Evolutionary conservation across 495 filamentous ascomycete genomes (phyloP).

Genomic region (Xylaria bambusicola): DNA sequence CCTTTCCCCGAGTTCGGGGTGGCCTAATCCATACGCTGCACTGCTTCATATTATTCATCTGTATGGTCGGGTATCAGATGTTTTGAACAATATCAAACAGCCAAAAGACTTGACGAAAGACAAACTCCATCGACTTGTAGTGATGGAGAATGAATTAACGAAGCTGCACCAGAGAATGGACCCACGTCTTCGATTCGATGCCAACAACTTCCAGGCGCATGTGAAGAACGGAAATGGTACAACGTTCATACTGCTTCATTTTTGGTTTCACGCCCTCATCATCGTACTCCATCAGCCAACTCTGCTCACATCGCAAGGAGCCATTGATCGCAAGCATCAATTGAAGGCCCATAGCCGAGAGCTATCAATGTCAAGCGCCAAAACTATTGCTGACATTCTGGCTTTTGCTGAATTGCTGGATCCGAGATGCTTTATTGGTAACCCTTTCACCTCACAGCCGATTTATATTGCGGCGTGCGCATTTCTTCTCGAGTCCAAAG

Average conservation of each 20-base stretch:
- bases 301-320: constrained; percentile 73
- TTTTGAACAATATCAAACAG: constrained; percentile 79
- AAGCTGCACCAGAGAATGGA: constrained; percentile 77
- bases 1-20: constrained; percentile 59
- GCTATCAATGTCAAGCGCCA: constrained; percentile 83
- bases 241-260: constrained; percentile 84
- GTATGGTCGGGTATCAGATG: constrained; percentile 78
- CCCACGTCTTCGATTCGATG: constrained; percentile 73
- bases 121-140: constrained; percentile 64
- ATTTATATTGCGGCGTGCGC: constrained; percentile 89
- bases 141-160: constrained; percentile 77
- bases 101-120: constrained; percentile 72
- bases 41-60: constrained; percentile 81
- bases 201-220: constrained; percentile 74
- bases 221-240: constrained; percentile 75
- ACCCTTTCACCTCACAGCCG: constrained; percentile 85
- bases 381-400: constrained; percentile 84
- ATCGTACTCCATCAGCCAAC: constrained; percentile 83
- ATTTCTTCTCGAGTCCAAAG: constrained; percentile 78
- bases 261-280: constrained; percentile 88
- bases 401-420: constrained; percentile 78
- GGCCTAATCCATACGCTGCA: constrained; percentile 75
- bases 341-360: constrained; percentile 76
- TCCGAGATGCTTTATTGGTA: constrained; percentile 76
- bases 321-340: constrained; percentile 59